Evolutionary conservation across 2,329 filamentous ascomycete genomes (phyloP).

Genomic region (Cordyceps javanica): DNA sequence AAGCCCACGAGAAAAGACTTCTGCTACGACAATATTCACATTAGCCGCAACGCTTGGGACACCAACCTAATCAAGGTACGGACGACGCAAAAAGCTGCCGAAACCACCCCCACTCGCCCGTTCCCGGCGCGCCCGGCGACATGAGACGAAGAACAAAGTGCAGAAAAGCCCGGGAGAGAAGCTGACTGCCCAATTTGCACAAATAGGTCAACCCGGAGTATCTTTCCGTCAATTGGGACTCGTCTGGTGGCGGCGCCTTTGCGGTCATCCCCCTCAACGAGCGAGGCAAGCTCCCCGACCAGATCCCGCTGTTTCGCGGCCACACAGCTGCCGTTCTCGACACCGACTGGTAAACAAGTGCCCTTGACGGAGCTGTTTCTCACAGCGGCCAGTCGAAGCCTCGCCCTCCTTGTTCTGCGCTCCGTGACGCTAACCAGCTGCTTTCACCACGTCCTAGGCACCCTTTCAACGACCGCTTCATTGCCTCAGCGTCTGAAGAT

Average conservation of each 20-base stretch:
- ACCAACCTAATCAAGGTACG: conserved; percentile 92
- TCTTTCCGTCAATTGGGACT: conserved; percentile 96
- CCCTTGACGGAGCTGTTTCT: not conserved
- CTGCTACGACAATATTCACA: conserved; percentile 96
- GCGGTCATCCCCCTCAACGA: conserved; percentile 90
- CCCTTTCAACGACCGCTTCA: conserved; percentile 88
- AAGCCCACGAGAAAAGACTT: conserved; percentile 92
- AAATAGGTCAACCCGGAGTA: conserved; percentile 87
- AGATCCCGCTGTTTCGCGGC: conserved; percentile 89
- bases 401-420: not conserved
- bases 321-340: conserved; percentile 95
- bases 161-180: not conserved
- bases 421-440: not conserved
- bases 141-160: not conserved
- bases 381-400: not conserved
- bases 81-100: conserved; percentile 14
- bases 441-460: conserved; percentile 54
- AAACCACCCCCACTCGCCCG: not conserved
- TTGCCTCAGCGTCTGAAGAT: conserved; percentile 93
- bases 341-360: conserved; percentile 72
- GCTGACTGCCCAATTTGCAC: conserved; percentile 18
- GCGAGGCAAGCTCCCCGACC: conserved; percentile 83
- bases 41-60: conserved; percentile 98
- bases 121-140: not conserved
- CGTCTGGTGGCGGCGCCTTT: conserved; percentile 91